Evolutionary conservation across 148 eudicot species (phyloP).

Genomic region (Cornus kousa): DNA sequence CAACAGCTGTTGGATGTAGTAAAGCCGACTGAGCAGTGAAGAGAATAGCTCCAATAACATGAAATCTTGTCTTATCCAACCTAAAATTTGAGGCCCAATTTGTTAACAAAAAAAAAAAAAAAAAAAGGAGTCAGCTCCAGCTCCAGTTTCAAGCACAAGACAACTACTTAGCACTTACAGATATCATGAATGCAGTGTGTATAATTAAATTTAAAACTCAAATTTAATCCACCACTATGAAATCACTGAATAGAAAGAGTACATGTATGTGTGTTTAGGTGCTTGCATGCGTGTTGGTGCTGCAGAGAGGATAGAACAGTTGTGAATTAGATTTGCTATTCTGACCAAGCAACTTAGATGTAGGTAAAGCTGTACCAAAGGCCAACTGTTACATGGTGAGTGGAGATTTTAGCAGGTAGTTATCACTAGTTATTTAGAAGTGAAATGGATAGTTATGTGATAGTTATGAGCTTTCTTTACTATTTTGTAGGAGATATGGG

Average conservation of each 20-base stretch:
- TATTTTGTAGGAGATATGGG: too few relatives aligned
- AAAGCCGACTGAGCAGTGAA: slow-evolving; percentile 65
- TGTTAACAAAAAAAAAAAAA: neutral
- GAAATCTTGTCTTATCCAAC: slow-evolving; percentile 77
- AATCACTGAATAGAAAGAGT: neutral
- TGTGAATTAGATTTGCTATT: too few relatives aligned
- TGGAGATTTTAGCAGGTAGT: too few relatives aligned
- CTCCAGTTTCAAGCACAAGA: neutral
- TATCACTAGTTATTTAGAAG: too few relatives aligned
- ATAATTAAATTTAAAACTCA: neutral
- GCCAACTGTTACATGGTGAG: too few relatives aligned
- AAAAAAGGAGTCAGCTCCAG: slow-evolving; percentile 2
- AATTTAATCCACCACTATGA: neutral
- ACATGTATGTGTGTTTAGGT: too few relatives aligned
- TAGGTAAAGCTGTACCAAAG: too few relatives aligned
- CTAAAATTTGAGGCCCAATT: slow-evolving; percentile 23
- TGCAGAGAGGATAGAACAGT: too few relatives aligned
- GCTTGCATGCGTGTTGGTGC: neutral
- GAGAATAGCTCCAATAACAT: slow-evolving; percentile 64
- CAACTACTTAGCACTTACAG: too few relatives aligned
- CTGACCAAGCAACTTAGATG: too few relatives aligned
- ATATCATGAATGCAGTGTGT: neutral
- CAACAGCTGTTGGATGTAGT: slow-evolving; percentile 69
- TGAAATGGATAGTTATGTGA: too few relatives aligned
- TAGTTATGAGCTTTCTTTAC: too few relatives aligned